These are phyloP conservation scores for Nitzschia putrida DNA, from an alignment of 108 stramenopile genomes.

Conservation along the genomic window DNA sequence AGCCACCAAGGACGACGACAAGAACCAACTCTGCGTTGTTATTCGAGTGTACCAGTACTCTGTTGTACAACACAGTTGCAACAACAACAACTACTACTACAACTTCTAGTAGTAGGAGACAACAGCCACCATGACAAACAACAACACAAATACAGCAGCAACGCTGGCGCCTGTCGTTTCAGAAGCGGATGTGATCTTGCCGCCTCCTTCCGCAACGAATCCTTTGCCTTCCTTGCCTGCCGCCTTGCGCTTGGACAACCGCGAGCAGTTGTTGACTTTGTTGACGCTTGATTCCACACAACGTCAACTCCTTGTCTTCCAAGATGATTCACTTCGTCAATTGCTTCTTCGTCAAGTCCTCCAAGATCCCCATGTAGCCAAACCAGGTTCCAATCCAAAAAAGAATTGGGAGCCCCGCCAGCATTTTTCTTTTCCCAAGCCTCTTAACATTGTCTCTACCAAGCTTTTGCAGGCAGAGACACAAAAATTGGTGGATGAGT, in stretches of 20 bases:
- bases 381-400: conserved; percentile 17
- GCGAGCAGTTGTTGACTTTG: conserved; percentile 43
- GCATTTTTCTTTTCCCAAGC: conserved; percentile 37
- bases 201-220: conserved; percentile 49
- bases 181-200: conserved; percentile 49
- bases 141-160: background rate
- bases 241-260: conserved; percentile 59
- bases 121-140: too few species aligned
- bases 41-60: too few species aligned
- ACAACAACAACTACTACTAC: too few species aligned
- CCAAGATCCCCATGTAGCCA: conserved; percentile 43
- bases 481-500: background rate
- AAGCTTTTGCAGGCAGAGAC: conserved; percentile 23
- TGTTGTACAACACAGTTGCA: too few species aligned
- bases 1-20: too few species aligned
- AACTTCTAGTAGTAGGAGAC: too few species aligned
- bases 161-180: conserved; percentile 4
- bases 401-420: conserved; percentile 48
- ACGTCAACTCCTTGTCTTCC: conserved; percentile 60
- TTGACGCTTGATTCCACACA: conserved; percentile 27
- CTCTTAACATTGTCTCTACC: conserved; percentile 44
- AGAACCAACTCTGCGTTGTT: too few species aligned
- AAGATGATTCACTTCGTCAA: conserved; percentile 41
- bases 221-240: conserved; percentile 51
- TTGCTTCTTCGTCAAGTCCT: conserved; percentile 56